These are phyloP conservation scores for Zygotorulaspora florentina DNA, from an alignment of 805 yeast species.

Conservation along the genomic window DNA sequence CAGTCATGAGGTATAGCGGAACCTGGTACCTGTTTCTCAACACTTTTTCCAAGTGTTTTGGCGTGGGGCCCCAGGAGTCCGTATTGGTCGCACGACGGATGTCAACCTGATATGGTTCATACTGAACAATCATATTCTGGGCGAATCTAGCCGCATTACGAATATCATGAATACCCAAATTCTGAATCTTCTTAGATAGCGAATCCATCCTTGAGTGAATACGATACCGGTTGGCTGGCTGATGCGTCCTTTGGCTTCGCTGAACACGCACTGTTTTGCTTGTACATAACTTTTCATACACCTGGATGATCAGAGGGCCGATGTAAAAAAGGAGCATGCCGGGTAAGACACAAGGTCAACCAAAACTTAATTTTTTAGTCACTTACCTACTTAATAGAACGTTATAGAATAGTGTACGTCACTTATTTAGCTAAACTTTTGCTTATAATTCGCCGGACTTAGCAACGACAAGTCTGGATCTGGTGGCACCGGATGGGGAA, in stretches of 20 bases:
- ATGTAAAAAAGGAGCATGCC: slow-evolving; percentile 2
- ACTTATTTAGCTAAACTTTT: neutral
- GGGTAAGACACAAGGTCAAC: slow-evolving; percentile 4
- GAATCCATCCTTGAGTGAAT: slow-evolving; percentile 27
- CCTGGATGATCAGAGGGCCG: neutral
- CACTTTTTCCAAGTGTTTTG: slow-evolving; percentile 39
- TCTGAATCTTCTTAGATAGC: slow-evolving; percentile 33
- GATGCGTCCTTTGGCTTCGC: neutral
- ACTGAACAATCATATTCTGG: slow-evolving; percentile 38
- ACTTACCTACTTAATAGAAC: too few species aligned
- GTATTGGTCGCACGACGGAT: slow-evolving; percentile 47
- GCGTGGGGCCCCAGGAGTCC: slow-evolving; percentile 51
- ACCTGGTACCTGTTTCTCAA: slow-evolving; percentile 30
- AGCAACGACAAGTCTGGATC: slow-evolving; percentile 61
- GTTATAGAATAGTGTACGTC: neutral
- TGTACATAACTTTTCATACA: neutral
- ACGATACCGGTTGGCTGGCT: neutral
- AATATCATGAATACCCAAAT: slow-evolving; percentile 37
- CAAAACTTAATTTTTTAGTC: neutral
- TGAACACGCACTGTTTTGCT: neutral
- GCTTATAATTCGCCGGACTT: slow-evolving; percentile 42
- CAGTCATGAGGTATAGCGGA: slow-evolving; percentile 33
- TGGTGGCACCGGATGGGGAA: slow-evolving; percentile 68
- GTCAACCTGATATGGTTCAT: slow-evolving; percentile 37
- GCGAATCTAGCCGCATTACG: slow-evolving; percentile 40